A percentile compares a stretch with the other conserved stretches of the same genome.
These are phyloP conservation scores for Neopestalotiopsis rosae DNA, from an alignment of 2,329 filamentous ascomycete species.

Conservation along the genomic window DNA sequence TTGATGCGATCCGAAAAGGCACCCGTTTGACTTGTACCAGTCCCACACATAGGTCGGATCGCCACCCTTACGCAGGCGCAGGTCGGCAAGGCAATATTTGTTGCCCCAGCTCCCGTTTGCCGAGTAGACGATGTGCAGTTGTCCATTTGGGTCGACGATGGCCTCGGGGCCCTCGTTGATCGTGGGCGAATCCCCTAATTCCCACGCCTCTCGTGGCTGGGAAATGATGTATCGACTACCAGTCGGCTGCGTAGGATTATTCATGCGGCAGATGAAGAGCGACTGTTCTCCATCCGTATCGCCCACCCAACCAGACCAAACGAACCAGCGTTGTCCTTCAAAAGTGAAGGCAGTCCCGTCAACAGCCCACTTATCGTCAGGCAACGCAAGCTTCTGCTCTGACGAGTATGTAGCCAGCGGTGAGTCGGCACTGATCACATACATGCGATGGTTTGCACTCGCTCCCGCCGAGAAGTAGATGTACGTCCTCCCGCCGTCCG, in stretches of 20 bases:
- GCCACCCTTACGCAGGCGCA: conserved; percentile 29
- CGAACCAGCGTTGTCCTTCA: conserved; percentile 27
- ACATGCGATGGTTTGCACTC: conserved; percentile 29
- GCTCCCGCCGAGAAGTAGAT: conserved; percentile 29
- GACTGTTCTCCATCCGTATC: conserved; percentile 24
- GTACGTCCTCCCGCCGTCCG: conserved; percentile 24
- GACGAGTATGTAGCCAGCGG: conserved; percentile 24
- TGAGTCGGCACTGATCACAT: conserved; percentile 27
- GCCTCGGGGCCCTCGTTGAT: conserved; percentile 32
- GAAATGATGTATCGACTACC: conserved; percentile 30
- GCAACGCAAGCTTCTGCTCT: conserved; percentile 26
- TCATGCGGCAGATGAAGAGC: conserved; percentile 32
- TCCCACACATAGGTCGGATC: conserved; percentile 33
- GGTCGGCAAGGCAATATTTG: conserved; percentile 31
- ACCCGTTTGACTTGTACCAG: conserved; percentile 34
- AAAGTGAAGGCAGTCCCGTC: conserved; percentile 29
- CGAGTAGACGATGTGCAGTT: conserved; percentile 33
- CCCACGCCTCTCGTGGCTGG: conserved; percentile 31
- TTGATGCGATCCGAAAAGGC: conserved; percentile 30
- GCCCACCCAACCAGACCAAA: conserved; percentile 32
- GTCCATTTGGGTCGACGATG: conserved; percentile 30
- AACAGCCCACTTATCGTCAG: conserved; percentile 31
- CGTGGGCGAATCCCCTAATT: conserved; percentile 24
- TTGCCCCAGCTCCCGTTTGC: conserved; percentile 32
- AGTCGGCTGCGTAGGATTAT: conserved; percentile 23